Percentiles rank a stretch among this genome's conserved stretches.
phyloP scores from a whole-genome alignment of 768 basidiomycete genomes.

The Tricholoma saponaceum region DNA sequence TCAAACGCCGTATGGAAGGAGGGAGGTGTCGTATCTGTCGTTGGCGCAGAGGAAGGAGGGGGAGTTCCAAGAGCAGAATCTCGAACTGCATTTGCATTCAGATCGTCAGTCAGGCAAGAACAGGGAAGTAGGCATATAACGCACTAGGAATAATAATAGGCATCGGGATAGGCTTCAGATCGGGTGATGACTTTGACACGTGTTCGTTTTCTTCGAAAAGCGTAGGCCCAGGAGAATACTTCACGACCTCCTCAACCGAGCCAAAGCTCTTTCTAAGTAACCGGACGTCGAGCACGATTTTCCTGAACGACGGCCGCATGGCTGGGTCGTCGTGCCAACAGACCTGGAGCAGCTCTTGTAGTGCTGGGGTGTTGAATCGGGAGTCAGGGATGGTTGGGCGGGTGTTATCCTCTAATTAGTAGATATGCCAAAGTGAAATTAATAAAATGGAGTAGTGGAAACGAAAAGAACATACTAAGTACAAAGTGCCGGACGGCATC shows the following conservation, averaged over 20 bases:
- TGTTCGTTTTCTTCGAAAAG: slow-evolving; percentile 12
- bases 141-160: slow-evolving; percentile 19
- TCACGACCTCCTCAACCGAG: not conserved
- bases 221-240: slow-evolving; percentile 8
- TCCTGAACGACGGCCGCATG: slow-evolving; percentile 49
- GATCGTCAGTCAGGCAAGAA: not conserved
- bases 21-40: not conserved
- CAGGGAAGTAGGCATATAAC: slow-evolving; percentile 5
- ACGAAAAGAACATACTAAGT: slow-evolving; percentile 31
- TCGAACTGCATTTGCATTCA: not conserved
- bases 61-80: slow-evolving; percentile 5
- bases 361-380: slow-evolving; percentile 25
- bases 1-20: slow-evolving; percentile 23
- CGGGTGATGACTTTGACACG: slow-evolving; percentile 30
- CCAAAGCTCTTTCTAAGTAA: slow-evolving; percentile 38
- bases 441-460: slow-evolving; percentile 3
- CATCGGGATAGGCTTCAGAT: slow-evolving; percentile 33
- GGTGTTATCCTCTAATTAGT: slow-evolving; percentile 45
- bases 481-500: slow-evolving; percentile 48
- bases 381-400: slow-evolving; percentile 47
- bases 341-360: slow-evolving; percentile 40
- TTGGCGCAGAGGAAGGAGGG: slow-evolving; percentile 8
- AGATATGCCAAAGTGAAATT: slow-evolving; percentile 7
- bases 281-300: slow-evolving; percentile 43
- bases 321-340: slow-evolving; percentile 58